Percentiles rank a stretch among this genome's conserved stretches.
Conservation (phyloP, 352 stramenopile genomes). For the Globisporangium paddicum region DNA sequence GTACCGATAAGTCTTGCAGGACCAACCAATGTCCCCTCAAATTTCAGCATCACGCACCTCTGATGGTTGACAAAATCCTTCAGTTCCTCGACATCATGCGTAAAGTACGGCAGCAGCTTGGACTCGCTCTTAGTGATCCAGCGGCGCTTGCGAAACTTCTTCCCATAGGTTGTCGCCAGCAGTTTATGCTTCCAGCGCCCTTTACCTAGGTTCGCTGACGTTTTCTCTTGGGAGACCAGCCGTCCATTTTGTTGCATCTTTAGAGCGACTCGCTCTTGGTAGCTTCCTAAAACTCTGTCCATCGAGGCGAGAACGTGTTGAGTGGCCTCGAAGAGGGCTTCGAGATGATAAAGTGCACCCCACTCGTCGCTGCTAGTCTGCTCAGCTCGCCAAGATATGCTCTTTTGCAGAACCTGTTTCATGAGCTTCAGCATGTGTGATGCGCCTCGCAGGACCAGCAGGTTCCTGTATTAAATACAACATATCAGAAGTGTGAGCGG, state of each 20-base stretch:
- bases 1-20: neutral
- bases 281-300: constrained; percentile 34
- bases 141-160: constrained; percentile 48
- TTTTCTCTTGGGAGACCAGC: constrained; percentile 10
- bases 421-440: constrained; percentile 31
- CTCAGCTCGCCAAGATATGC: constrained; percentile 41
- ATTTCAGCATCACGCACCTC: constrained; percentile 23
- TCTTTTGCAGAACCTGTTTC: constrained; percentile 33
- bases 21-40: neutral
- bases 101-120: constrained; percentile 61
- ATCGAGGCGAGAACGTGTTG: constrained; percentile 30
- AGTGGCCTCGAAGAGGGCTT: constrained; percentile 32
- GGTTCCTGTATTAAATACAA: constrained; percentile 17
- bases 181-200: constrained; percentile 46
- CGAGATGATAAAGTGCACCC: constrained; percentile 38
- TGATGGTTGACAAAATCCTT: constrained; percentile 48
- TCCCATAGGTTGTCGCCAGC: constrained; percentile 49
- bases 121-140: constrained; percentile 55
- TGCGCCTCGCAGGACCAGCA: constrained; percentile 33
- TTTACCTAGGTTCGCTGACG: neutral
- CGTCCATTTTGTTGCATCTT: constrained; percentile 52
- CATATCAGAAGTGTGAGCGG: too few relatives aligned
- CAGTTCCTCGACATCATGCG: constrained; percentile 54
- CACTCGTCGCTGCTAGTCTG: constrained; percentile 23
- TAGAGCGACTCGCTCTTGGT: constrained; percentile 58